Conservation (phyloP, 371 early-diverging fungal species). For the Mucor lusitanicus region DNA sequence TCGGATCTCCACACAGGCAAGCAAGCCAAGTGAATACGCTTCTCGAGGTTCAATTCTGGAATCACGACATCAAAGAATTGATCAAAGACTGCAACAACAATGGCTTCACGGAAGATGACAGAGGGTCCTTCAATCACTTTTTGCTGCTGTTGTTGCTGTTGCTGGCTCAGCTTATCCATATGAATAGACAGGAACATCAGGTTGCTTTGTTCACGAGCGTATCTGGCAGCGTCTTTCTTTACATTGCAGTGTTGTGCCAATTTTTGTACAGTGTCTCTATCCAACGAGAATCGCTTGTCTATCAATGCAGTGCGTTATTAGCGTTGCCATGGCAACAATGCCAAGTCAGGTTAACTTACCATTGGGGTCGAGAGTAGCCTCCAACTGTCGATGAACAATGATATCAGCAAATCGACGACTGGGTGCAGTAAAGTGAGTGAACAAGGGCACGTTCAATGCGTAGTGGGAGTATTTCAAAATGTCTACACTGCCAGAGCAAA, state of each 20-base stretch:
- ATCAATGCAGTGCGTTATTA: not conserved
- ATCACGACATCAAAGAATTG: conserved; percentile 63
- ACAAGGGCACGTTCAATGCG: conserved; percentile 73
- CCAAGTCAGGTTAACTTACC: not conserved
- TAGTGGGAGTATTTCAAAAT: conserved; percentile 70
- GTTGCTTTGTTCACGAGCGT: conserved; percentile 73
- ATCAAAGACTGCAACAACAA: conserved; percentile 46
- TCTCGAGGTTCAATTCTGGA: conserved; percentile 62
- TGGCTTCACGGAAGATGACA: conserved; percentile 36
- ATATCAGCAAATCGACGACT: conserved; percentile 95
- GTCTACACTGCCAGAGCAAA: conserved; percentile 81
- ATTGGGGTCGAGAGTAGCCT: conserved; percentile 22
- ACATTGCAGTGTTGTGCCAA: conserved; percentile 72
- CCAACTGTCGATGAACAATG: conserved; percentile 85
- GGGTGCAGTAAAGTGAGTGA: conserved; percentile 94
- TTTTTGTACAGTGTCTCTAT: conserved; percentile 43
- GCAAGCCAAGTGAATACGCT: conserved; percentile 45
- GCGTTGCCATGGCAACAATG: not conserved
- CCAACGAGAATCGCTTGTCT: conserved; percentile 58
- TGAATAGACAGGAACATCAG: conserved; percentile 62
- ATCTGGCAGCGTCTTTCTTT: conserved; percentile 69
- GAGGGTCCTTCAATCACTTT: conserved; percentile 21
- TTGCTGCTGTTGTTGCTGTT: conserved; percentile 13
- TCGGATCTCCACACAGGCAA: conserved; percentile 43
- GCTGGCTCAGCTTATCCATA: conserved; percentile 10